A percentile compares a stretch with the other conserved stretches of the same genome.
Evolutionary conservation across 2,329 filamentous ascomycete genomes (phyloP).

Genomic region (Myrmaecium sp.): DNA sequence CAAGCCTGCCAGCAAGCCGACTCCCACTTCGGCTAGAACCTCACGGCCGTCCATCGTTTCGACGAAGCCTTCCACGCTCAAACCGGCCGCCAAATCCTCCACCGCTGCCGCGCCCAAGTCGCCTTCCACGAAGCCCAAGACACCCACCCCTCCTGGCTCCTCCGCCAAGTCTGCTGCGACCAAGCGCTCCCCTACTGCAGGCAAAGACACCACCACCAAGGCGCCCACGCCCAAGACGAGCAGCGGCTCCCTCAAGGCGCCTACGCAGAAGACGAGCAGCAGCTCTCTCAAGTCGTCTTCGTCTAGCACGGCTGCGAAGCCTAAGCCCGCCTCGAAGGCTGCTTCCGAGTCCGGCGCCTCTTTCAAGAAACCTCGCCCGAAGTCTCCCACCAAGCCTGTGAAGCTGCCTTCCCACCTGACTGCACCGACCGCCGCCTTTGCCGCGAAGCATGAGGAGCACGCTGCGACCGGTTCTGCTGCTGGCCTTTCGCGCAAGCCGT

Average conservation of each 20-base stretch:
- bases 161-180: slow-evolving; percentile 4
- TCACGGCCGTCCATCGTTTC: not conserved
- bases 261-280: slow-evolving; percentile 4
- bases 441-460: slow-evolving; percentile 39
- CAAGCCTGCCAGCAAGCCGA: slow-evolving; percentile 11
- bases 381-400: slow-evolving; percentile 52
- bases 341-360: slow-evolving; percentile 2
- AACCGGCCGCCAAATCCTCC: slow-evolving; percentile 1
- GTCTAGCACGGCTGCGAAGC: slow-evolving; percentile 1
- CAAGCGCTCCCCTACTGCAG: slow-evolving; percentile 9
- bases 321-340: slow-evolving; percentile 3
- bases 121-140: slow-evolving; percentile 5
- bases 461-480: slow-evolving; percentile 22
- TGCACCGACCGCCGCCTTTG: slow-evolving; percentile 53
- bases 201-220: no score
- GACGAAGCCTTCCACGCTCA: not conserved
- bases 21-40: slow-evolving; percentile 6
- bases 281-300: slow-evolving; percentile 3
- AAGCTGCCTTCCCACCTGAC: slow-evolving; percentile 50
- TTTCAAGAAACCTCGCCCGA: slow-evolving; percentile 22
- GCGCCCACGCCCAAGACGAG: slow-evolving; percentile 3
- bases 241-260: slow-evolving; percentile 1
- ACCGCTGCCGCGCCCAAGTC: slow-evolving; percentile 11
- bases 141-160: slow-evolving; percentile 3
- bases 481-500: slow-evolving; percentile 17